phyloP scores from a whole-genome alignment of 495 filamentous ascomycete species.

The Talaromyces proteolyticus region DNA sequence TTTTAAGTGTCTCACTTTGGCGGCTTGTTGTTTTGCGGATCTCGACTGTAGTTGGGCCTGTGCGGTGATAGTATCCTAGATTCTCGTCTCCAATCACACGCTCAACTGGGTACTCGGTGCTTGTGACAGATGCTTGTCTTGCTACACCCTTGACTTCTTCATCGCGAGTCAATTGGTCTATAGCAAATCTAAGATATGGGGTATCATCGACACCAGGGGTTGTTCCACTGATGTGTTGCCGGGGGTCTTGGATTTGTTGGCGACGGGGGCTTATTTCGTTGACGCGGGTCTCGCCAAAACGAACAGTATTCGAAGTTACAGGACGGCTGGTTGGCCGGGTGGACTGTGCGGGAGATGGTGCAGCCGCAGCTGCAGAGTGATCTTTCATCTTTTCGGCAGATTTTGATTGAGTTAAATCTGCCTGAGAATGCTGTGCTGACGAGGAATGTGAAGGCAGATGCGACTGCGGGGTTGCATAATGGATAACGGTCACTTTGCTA shows the following conservation, averaged over 20 bases:
- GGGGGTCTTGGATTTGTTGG: constrained; percentile 14
- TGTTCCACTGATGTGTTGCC: constrained; percentile 34
- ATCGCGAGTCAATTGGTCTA: constrained; percentile 65
- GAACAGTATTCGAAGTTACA: constrained; percentile 22
- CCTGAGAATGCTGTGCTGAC: constrained; percentile 21
- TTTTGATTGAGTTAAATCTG: constrained; percentile 18
- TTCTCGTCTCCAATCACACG: constrained; percentile 45
- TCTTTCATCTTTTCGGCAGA: constrained; percentile 8
- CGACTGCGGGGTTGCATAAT: constrained; percentile 45
- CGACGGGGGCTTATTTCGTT: constrained; percentile 20
- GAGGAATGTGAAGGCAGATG: constrained; percentile 25
- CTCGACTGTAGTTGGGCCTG: constrained; percentile 2
- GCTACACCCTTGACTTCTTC: constrained; percentile 40
- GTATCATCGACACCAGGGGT: constrained; percentile 63
- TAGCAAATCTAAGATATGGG: constrained; percentile 66
- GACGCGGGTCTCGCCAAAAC: constrained; percentile 29
- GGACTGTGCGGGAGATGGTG: background rate
- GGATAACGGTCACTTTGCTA: constrained; percentile 40
- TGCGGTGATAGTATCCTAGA: constrained; percentile 36
- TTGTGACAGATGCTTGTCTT: constrained; percentile 28
- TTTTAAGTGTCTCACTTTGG: constrained; percentile 9
- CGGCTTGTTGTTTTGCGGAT: constrained; percentile 3
- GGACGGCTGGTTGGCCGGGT: background rate
- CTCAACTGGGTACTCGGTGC: constrained; percentile 40
- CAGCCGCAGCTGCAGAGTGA: background rate